A percentile compares a stretch with the other conserved stretches of the same genome.
Evolutionary conservation across 306 rosid genomes (phyloP).

Genomic region (Corylus avellana): DNA sequence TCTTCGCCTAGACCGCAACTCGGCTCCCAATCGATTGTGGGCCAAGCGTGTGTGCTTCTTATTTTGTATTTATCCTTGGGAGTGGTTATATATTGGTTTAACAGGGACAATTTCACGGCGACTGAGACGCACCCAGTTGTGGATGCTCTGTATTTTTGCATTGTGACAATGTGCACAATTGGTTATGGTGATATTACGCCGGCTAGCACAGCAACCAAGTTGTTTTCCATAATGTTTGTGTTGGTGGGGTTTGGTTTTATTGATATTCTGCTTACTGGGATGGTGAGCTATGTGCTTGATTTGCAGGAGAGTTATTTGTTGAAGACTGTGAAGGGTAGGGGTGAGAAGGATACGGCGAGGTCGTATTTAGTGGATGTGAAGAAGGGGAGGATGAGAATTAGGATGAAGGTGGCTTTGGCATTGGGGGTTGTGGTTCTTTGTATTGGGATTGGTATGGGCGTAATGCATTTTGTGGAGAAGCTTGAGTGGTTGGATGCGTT

Average conservation of each 20-base stretch:
- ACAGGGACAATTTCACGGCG: conserved; percentile 54
- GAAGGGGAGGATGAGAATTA: conserved; percentile 98
- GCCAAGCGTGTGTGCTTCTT: conserved; percentile 69
- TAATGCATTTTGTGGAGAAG: conserved; percentile 84
- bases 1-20: conserved; percentile 54
- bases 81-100: conserved; percentile 71
- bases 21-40: conserved; percentile 54
- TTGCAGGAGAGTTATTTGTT: conserved; percentile 83
- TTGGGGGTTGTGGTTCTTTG: conserved; percentile 87
- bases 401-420: conserved; percentile 95
- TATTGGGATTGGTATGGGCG: conserved; percentile 71
- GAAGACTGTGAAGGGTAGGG: conserved; percentile 52
- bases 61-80: conserved; percentile 66
- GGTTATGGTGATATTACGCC: conserved; percentile 97
- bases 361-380: conserved; percentile 83
- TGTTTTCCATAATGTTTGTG: conserved; percentile 80
- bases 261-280: conserved; percentile 84
- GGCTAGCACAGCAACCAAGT: conserved; percentile 61
- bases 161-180: conserved; percentile 96
- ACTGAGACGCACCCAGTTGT: conserved; percentile 81
- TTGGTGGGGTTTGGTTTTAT: conserved; percentile 92
- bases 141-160: conserved; percentile 87
- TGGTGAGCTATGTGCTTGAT: conserved; percentile 92
- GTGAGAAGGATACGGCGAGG: conserved; percentile 44
- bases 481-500: conserved; percentile 92